phyloP scores from a whole-genome alignment of 495 filamentous ascomycete species.

The Aspergillus kassunensis region DNA sequence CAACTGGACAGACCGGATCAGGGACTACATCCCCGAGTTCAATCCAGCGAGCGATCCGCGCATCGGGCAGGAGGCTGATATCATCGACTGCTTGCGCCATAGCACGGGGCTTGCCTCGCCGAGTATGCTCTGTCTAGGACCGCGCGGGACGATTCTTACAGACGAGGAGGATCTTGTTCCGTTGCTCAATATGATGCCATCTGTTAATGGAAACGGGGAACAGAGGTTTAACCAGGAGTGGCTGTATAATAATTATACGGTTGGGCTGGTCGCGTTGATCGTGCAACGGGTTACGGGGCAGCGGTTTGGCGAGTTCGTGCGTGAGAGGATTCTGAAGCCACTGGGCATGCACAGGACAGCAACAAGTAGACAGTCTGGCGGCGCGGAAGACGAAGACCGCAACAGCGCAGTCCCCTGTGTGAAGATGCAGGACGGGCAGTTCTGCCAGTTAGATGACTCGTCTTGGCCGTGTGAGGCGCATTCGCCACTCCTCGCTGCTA shows the following conservation, averaged over 20 bases:
- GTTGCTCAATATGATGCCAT: slow-evolving; percentile 29
- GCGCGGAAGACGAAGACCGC: slow-evolving; percentile 2
- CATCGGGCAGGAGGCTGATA: slow-evolving; percentile 28
- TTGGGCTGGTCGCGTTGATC: slow-evolving; percentile 33
- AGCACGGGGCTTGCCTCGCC: slow-evolving; percentile 36
- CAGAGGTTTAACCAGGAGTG: slow-evolving; percentile 25
- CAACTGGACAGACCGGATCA: slow-evolving; percentile 19
- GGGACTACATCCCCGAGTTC: slow-evolving; percentile 24
- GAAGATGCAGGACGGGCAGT: slow-evolving; percentile 5
- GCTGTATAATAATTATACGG: slow-evolving; percentile 47
- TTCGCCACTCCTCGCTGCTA: slow-evolving; percentile 11
- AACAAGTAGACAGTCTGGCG: slow-evolving; percentile 3
- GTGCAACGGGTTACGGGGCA: slow-evolving; percentile 39
- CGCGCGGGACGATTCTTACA: slow-evolving; percentile 1
- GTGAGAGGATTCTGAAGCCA: slow-evolving; percentile 39
- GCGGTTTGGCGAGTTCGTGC: slow-evolving; percentile 36
- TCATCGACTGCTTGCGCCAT: slow-evolving; percentile 47
- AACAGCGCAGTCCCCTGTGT: slow-evolving; percentile 12
- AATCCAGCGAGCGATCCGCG: slow-evolving; percentile 10
- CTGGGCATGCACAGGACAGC: slow-evolving; percentile 23
- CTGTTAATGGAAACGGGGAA: slow-evolving; percentile 12
- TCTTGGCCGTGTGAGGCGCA: slow-evolving; percentile 14
- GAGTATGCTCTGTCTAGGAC: slow-evolving; percentile 22
- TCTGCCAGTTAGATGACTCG: neutral
- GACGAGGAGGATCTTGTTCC: slow-evolving; percentile 19